phyloP scores from a whole-genome alignment of 2,329 filamentous ascomycete genomes.

The Chaetoscypha palmicola region DNA sequence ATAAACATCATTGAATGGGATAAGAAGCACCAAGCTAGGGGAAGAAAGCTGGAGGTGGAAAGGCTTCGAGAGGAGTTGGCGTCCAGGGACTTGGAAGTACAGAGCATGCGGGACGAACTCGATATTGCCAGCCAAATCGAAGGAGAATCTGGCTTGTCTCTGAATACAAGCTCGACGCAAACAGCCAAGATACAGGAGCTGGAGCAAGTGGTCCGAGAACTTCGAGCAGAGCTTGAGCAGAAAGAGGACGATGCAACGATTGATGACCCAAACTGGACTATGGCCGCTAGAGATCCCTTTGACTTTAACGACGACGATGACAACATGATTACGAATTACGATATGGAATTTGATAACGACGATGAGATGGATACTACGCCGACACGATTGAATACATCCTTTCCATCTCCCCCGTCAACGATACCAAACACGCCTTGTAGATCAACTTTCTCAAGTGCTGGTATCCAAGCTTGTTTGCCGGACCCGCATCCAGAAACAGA shows the following conservation, averaged over 20 bases:
- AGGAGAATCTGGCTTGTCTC: conserved; percentile 18
- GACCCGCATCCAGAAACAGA: conserved; percentile 23
- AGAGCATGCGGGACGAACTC: conserved; percentile 26
- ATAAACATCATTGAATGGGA: conserved; percentile 46
- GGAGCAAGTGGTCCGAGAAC: conserved; percentile 22
- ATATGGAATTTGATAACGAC: conserved; percentile 14
- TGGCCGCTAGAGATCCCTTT: conserved; percentile 41
- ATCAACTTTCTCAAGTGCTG: conserved; percentile 13
- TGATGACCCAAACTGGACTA: conserved; percentile 40
- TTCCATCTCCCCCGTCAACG: conserved; percentile 29
- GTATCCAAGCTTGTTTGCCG: conserved; percentile 18
- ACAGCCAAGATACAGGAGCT: conserved; percentile 23
- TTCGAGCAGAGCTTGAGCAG: conserved; percentile 25
- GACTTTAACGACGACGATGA: conserved; percentile 25
- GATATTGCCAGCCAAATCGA: conserved; percentile 27
- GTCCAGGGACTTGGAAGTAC: conserved; percentile 26
- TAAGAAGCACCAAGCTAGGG: conserved; percentile 36
- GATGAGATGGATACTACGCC: conserved; percentile 26
- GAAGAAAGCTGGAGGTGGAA: conserved; percentile 41
- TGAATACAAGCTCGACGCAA: conserved; percentile 13
- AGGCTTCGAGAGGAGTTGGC: conserved; percentile 41
- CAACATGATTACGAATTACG: conserved; percentile 31
- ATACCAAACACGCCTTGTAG: conserved; percentile 27
- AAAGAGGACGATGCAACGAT: conserved; percentile 10
- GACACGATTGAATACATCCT: conserved; percentile 24